Base-by-base conservation (phyloP, 2,329 filamentous ascomycete species). In the Bipolaris gigantea region DNA sequence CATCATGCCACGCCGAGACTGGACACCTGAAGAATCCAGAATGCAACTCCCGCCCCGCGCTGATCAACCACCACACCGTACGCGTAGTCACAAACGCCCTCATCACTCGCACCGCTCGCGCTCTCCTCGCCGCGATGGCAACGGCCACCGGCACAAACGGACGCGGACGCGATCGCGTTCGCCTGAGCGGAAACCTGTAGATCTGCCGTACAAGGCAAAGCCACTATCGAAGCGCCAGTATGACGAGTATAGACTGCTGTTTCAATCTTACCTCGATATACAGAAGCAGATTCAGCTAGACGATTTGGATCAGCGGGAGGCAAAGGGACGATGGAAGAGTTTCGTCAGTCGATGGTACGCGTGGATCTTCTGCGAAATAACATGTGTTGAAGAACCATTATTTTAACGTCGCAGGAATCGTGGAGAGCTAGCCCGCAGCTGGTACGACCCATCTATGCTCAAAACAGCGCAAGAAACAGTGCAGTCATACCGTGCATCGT, bases 261-360 rank as follows among this genome's bases (percentile, higher is more conserved):
- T 97, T 59, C 89, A 87, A 15, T 84, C 89, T 43, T 97, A 97
- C 65, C 81, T 97, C 23, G 89, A 92, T 64, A 83, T 96, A 32
- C 93, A 97, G 74, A 97, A 97, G 76, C 81, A 85, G 35, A 81
- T 89, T 36, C 77, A 87, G 48, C 77, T 95, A 1, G 80, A 86
- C 16, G 81, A 84, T 9, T 79, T 97, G 62, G 83, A 85, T 51
- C 87, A 90, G 59, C 82, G 83, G n/a, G 92, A 97, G 71, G 76
- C 86, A 0, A 88, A 82, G 60, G 92, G 92, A 1, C 80, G 93
- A 50, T 99, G 93, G 92, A 96, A 96, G 81, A 93, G 91, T 71
- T 99, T 97, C 67, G 73, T 93, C 11, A 81, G 83, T 4, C 93
- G 92, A 80, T 99, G 94, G 93, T 88, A 81, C 75, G 78, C 21